Conservation (phyloP, 176 grass and related monocot species). For the Carex parvula region DNA sequence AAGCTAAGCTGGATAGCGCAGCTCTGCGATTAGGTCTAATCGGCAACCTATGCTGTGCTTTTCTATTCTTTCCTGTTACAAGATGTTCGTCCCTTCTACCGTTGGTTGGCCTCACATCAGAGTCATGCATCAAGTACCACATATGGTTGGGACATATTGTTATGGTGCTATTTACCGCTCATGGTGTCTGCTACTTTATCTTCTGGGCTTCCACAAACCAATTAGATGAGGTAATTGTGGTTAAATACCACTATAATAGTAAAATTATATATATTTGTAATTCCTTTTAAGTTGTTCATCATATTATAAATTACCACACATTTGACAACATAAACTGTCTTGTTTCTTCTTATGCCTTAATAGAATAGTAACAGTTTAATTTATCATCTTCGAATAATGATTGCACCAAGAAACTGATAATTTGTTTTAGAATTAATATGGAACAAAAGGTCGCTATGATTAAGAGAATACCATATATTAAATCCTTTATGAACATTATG, state of each 20-base stretch:
- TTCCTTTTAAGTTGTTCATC: background rate
- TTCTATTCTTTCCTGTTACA: constrained; percentile 48
- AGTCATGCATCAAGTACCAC: constrained; percentile 60
- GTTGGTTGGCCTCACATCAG: constrained; percentile 53
- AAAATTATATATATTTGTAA: background rate
- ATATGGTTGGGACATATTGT: constrained; percentile 48
- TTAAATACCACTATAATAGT: background rate
- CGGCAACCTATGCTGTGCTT: constrained; percentile 44
- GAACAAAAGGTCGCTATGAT: background rate
- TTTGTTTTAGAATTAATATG: background rate
- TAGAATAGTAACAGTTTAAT: background rate
- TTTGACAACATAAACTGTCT: background rate
- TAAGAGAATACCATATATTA: background rate
- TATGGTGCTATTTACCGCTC: constrained; percentile 40
- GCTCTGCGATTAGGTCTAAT: constrained; percentile 29
- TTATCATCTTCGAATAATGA: too few species aligned
- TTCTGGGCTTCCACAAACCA: constrained; percentile 52
- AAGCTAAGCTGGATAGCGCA: constrained; percentile 31
- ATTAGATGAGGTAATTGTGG: constrained; percentile 36
- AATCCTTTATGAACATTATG: background rate
- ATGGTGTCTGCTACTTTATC: constrained; percentile 31
- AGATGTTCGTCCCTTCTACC: constrained; percentile 45
- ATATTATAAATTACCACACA: background rate
- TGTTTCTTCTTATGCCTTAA: background rate
- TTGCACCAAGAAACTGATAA: background rate